phyloP scores from a whole-genome alignment of 2,329 filamentous ascomycete genomes.

The Fusarium sp. region DNA sequence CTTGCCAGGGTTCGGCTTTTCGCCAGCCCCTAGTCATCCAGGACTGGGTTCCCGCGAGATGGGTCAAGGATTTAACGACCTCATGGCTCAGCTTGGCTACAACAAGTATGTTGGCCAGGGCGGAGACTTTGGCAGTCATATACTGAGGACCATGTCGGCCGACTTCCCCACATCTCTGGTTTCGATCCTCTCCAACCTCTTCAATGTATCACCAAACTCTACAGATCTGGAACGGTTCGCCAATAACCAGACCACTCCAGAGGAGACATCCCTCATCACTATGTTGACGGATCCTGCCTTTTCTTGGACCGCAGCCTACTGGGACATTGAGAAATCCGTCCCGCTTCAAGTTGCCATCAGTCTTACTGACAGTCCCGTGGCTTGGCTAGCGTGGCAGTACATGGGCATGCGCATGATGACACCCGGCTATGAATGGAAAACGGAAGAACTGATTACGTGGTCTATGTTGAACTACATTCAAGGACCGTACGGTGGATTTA shows the following conservation, averaged over 20 bases:
- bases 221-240: conserved; percentile 15
- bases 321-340: conserved; percentile 16
- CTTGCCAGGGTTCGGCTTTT: conserved; percentile 63
- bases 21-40: conserved; percentile 39
- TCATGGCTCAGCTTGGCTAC: conserved; percentile 61
- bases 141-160: conserved; percentile 19
- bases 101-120: conserved; percentile 52
- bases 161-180: conserved; percentile 13
- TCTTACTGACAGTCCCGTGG: conserved; percentile 29
- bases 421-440: conserved; percentile 20
- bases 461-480: conserved; percentile 33
- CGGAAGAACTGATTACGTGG: conserved; percentile 29
- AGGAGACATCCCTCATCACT: conserved; percentile 9
- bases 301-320: conserved; percentile 8
- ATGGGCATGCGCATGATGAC: conserved; percentile 20
- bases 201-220: conserved; percentile 4
- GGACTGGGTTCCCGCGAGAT: conserved; percentile 52
- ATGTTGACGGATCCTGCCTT: conserved; percentile 1
- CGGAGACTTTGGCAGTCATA: conserved; percentile 50
- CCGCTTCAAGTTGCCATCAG: conserved; percentile 14
- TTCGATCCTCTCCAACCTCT: conserved; percentile 10
- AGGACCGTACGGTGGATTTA: conserved; percentile 22
- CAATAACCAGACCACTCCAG: background rate
- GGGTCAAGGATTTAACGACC: conserved; percentile 52
- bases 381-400: conserved; percentile 23